Percentiles rank a stretch among this genome's conserved stretches.
These are phyloP conservation scores for Carex littledalei DNA, from an alignment of 176 grass and related monocot species.

Conservation along the genomic window DNA sequence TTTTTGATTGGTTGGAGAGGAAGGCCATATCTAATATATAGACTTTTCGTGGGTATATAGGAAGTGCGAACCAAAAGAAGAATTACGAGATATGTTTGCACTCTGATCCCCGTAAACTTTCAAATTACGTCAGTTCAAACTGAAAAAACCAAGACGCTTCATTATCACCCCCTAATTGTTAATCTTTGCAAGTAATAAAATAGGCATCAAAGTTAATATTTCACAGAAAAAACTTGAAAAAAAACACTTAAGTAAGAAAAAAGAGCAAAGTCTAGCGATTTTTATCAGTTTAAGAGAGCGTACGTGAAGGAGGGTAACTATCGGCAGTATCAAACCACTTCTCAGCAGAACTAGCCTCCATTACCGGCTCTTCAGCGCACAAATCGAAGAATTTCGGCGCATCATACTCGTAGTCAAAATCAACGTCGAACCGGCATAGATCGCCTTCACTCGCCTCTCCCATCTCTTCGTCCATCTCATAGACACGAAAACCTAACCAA, in stretches of 20 bases:
- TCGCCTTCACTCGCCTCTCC: slow-evolving; percentile 22
- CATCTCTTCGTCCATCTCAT: not conserved
- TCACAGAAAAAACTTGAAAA: not conserved
- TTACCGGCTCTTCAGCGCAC: slow-evolving; percentile 38
- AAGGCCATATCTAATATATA: no score
- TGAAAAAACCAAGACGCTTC: not conserved
- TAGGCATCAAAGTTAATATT: not conserved
- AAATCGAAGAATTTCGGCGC: slow-evolving; percentile 85
- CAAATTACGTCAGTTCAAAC: not conserved
- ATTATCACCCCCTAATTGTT: not conserved
- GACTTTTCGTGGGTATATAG: no score
- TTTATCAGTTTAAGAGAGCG: slow-evolving; percentile 9
- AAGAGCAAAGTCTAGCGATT: not conserved
- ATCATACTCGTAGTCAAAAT: slow-evolving; percentile 95
- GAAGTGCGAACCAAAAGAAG: no score
- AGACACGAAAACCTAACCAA: not conserved
- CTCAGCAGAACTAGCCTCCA: slow-evolving; percentile 43
- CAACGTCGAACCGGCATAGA: slow-evolving; percentile 62
- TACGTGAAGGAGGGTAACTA: slow-evolving; percentile 89
- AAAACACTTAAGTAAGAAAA: not conserved
- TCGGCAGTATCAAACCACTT: slow-evolving; percentile 61
- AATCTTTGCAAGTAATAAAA: not conserved
- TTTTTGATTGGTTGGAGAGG: not conserved
- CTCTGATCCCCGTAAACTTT: not conserved
- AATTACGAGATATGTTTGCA: not conserved